These are phyloP conservation scores for Carex pumila DNA, from an alignment of 176 grass and related monocot species.

Conservation along the genomic window DNA sequence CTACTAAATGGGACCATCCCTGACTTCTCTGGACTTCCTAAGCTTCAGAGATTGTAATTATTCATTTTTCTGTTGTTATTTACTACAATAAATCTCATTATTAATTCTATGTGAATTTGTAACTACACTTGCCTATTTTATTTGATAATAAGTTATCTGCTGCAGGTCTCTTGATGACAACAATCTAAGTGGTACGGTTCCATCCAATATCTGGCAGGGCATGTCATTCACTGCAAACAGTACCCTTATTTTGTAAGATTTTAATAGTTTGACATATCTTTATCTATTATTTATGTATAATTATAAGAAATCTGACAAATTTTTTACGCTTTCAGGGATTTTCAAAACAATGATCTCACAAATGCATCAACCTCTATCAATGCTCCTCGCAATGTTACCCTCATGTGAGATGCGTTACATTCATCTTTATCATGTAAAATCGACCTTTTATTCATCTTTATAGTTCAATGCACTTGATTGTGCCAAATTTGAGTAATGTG, in stretches of 20 bases:
- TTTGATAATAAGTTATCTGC: conserved; percentile 21
- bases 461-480: background rate
- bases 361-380: conserved; percentile 39
- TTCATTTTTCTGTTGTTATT: background rate
- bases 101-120: background rate
- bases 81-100: background rate
- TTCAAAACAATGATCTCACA: conserved; percentile 75
- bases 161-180: conserved; percentile 71
- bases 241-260: conserved; percentile 71
- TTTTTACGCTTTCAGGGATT: conserved; percentile 49
- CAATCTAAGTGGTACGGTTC: conserved; percentile 50
- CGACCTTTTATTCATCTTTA: background rate
- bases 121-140: conserved; percentile 1
- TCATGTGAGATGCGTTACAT: conserved; percentile 53
- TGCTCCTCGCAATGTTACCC: conserved; percentile 70
- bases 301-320: conserved; percentile 7
- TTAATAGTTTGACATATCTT: background rate
- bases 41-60: conserved; percentile 80
- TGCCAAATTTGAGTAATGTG: background rate
- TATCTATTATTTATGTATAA: conserved; percentile 5
- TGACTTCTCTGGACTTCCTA: conserved; percentile 56
- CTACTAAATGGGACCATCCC: conserved; percentile 65
- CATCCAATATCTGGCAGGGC: conserved; percentile 56
- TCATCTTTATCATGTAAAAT: background rate
- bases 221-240: conserved; percentile 30